Conservation (phyloP, 148 eudicot genomes). For the Rheum nobile region DNA sequence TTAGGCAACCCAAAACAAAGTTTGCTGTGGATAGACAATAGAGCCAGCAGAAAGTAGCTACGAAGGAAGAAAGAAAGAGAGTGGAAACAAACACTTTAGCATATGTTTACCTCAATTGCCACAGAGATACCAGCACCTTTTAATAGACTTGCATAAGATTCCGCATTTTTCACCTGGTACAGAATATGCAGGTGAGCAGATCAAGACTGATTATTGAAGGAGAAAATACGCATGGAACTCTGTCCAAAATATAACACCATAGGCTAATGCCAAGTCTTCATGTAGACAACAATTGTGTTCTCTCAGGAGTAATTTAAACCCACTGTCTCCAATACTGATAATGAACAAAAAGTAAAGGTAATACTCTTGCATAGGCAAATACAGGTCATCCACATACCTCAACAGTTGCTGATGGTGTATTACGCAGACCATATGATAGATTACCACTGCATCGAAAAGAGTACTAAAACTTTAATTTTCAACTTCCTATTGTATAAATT, state of each 20-base stretch:
- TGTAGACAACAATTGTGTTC: not conserved
- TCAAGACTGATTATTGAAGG: not conserved
- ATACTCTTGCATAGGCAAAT: not conserved
- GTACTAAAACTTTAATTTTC: not conserved
- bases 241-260: not conserved
- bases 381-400: conserved; percentile 35
- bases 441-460: conserved; percentile 54
- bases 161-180: conserved; percentile 68
- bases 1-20: not conserved
- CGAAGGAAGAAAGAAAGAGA: not conserved
- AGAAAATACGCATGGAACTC: not conserved
- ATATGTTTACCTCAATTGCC: conserved; percentile 52
- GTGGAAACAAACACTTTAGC: not conserved
- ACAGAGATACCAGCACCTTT: conserved; percentile 63
- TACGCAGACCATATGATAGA: conserved; percentile 75
- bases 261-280: not conserved
- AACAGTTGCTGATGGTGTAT: conserved; percentile 65
- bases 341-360: not conserved
- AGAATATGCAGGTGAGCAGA: conserved; percentile 9
- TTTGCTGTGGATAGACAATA: not conserved
- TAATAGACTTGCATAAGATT: conserved; percentile 54
- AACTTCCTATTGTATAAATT: not conserved
- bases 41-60: not conserved
- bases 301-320: not conserved
- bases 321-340: not conserved